Conservation (phyloP, 805 yeast genomes). For the Nakazawaea ambrosiae region DNA sequence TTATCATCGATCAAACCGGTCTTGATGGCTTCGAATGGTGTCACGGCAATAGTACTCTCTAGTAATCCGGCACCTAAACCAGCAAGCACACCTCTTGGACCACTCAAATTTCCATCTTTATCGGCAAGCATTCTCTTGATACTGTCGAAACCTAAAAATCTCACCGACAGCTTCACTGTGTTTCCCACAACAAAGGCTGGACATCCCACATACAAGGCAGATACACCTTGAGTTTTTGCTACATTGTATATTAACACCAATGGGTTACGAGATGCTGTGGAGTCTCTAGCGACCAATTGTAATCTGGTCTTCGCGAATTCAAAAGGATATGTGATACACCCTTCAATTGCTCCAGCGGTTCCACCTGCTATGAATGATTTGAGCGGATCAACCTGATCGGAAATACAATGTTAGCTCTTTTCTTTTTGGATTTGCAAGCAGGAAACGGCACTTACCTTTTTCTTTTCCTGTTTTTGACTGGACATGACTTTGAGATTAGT, state of each 20-base stretch:
- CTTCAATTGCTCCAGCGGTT: slow-evolving; percentile 94
- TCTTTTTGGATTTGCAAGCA: background rate
- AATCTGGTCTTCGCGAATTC: slow-evolving; percentile 94
- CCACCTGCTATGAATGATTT: slow-evolving; percentile 94
- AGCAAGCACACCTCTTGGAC: slow-evolving; percentile 87
- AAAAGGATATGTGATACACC: slow-evolving; percentile 87
- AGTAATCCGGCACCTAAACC: slow-evolving; percentile 97
- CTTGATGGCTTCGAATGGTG: slow-evolving; percentile 95
- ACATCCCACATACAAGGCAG: slow-evolving; percentile 86
- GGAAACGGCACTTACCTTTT: slow-evolving; percentile 5
- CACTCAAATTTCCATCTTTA: slow-evolving; percentile 79
- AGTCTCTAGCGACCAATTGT: slow-evolving; percentile 66
- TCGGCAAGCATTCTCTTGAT: slow-evolving; percentile 75
- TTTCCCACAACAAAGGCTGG: slow-evolving; percentile 95
- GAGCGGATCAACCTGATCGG: slow-evolving; percentile 48
- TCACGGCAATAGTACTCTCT: slow-evolving; percentile 88
- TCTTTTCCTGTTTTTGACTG: slow-evolving; percentile 2
- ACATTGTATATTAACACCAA: slow-evolving; percentile 68
- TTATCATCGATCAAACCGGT: slow-evolving; percentile 94
- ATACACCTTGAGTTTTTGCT: slow-evolving; percentile 70
- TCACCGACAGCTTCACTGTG: slow-evolving; percentile 92
- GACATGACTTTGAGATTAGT: background rate
- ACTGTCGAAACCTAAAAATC: slow-evolving; percentile 88
- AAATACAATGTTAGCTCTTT: background rate
- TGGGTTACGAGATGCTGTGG: slow-evolving; percentile 75